Evolutionary conservation across 2,329 filamentous ascomycete species (phyloP).

Genomic region (Diaporthe eres): DNA sequence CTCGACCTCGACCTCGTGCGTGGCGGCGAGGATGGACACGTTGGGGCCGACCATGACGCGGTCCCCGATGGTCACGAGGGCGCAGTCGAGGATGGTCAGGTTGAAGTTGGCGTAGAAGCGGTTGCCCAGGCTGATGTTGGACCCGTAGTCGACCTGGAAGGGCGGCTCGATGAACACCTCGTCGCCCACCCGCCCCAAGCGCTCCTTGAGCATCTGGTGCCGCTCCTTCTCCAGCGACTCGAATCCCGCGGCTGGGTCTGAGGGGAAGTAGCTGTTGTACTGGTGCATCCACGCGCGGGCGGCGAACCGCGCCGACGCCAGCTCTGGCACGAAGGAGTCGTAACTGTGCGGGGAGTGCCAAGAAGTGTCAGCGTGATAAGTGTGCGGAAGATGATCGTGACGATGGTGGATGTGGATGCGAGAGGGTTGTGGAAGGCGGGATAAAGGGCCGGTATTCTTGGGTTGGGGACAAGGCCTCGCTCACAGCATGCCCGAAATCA

Average conservation of each 20-base stretch:
- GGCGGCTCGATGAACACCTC: constrained; percentile 73
- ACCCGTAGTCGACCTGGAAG: constrained; percentile 74
- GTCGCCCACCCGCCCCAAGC: constrained; percentile 65
- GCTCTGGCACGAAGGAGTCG: constrained; percentile 61
- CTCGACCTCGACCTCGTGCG: constrained; percentile 76
- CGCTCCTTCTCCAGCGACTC: constrained; percentile 54
- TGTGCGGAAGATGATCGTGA: too few species aligned
- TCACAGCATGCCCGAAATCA: constrained; percentile 75
- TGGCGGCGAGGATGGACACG: constrained; percentile 78
- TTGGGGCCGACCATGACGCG: constrained; percentile 80
- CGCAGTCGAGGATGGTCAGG: constrained; percentile 79
- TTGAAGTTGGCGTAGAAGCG: constrained; percentile 75
- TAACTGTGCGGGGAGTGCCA: constrained; percentile 57
- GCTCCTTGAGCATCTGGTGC: constrained; percentile 60
- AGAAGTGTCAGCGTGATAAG: not conserved
- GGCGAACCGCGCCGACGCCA: constrained; percentile 64
- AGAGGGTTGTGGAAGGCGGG: too few species aligned
- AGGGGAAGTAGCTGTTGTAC: constrained; percentile 70
- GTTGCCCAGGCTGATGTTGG: constrained; percentile 73
- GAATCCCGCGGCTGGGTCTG: constrained; percentile 3
- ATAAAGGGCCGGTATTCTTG: not conserved
- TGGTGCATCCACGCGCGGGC: constrained; percentile 67
- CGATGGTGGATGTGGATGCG: not conserved
- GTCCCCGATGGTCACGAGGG: constrained; percentile 76
- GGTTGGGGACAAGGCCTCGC: constrained; percentile 41